A percentile compares a stretch with the other conserved stretches of the same genome.
phyloP scores from a whole-genome alignment of 1,284 basidiomycete genomes.

The Leccinum glutinopallens region DNA sequence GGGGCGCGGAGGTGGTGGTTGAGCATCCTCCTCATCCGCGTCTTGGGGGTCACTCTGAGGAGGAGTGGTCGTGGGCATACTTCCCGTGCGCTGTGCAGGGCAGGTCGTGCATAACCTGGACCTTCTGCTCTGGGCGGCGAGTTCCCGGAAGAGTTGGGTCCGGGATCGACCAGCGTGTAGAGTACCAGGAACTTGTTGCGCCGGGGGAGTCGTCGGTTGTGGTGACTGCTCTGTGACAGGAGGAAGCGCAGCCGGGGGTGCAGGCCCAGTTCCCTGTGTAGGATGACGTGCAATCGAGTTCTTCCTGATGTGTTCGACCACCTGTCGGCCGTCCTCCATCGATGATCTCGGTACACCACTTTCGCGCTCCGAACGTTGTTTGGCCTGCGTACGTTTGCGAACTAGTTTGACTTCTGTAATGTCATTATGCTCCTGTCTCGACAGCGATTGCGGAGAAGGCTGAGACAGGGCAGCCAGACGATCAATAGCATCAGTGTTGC shows the following conservation, averaged over 20 bases:
- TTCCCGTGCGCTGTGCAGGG: constrained; percentile 31
- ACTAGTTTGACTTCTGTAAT: constrained; percentile 82
- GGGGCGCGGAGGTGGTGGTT: constrained; percentile 7
- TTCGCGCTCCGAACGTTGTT: constrained; percentile 61
- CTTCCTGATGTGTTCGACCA: constrained; percentile 46
- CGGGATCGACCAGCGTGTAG: constrained; percentile 45
- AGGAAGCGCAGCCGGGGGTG: constrained; percentile 3
- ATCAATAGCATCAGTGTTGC: constrained; percentile 80
- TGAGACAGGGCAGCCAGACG: constrained; percentile 71
- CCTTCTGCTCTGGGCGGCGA: constrained; percentile 19
- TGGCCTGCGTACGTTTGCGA: constrained; percentile 81
- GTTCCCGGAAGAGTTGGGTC: constrained; percentile 20
- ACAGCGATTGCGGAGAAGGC: constrained; percentile 62
- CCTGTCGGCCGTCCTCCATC: constrained; percentile 29
- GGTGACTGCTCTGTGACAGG: constrained; percentile 23
- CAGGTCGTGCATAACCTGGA: constrained; percentile 30
- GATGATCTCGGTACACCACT: constrained; percentile 23
- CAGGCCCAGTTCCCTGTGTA: constrained; percentile 10
- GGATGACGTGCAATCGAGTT: constrained; percentile 35
- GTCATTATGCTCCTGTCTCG: constrained; percentile 77
- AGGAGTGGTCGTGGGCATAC: constrained; percentile 17
- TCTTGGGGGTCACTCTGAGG: constrained; percentile 14
- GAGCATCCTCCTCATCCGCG: constrained; percentile 7
- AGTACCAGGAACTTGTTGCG: constrained; percentile 7
- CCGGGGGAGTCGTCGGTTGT: constrained; percentile 12